Percentiles rank a stretch among this genome's conserved stretches.
Conservation (phyloP, 441 rosid genomes). For the Gossypium davidsonii region DNA sequence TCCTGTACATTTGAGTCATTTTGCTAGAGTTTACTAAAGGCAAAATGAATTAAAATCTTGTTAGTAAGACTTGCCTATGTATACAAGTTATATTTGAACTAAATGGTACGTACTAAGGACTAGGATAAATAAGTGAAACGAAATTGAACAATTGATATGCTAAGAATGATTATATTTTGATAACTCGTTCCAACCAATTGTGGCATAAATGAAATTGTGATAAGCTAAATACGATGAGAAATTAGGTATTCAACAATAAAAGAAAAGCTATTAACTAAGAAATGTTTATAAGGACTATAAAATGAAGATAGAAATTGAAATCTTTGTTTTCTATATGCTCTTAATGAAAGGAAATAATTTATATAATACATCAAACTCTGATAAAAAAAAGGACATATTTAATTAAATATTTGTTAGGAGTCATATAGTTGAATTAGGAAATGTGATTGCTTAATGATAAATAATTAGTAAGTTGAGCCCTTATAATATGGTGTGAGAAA, state of each 20-base stretch:
- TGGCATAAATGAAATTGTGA: neutral
- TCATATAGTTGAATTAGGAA: neutral
- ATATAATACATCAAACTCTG: neutral
- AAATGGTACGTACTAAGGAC: neutral
- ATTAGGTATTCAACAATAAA: neutral
- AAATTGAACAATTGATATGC: neutral
- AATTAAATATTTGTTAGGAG: neutral
- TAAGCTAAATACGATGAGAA: neutral
- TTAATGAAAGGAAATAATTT: neutral
- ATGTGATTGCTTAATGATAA: neutral
- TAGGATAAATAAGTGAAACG: neutral
- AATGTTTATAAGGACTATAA: neutral
- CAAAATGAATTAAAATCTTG: neutral
- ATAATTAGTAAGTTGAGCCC: neutral
- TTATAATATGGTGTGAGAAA: neutral
- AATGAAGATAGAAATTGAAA: neutral
- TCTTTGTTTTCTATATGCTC: neutral
- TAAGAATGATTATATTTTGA: neutral
- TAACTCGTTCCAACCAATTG: neutral
- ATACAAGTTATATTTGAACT: neutral
- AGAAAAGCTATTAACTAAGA: neutral
- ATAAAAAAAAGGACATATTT: neutral
- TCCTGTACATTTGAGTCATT: neutral
- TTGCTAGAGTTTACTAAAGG: neutral
- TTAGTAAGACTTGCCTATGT: neutral